Percentiles rank a stretch among this genome's conserved stretches.
Evolutionary conservation across 192 early-diverging fungal genomes (phyloP).

Genomic region (Coemansia sp.): DNA sequence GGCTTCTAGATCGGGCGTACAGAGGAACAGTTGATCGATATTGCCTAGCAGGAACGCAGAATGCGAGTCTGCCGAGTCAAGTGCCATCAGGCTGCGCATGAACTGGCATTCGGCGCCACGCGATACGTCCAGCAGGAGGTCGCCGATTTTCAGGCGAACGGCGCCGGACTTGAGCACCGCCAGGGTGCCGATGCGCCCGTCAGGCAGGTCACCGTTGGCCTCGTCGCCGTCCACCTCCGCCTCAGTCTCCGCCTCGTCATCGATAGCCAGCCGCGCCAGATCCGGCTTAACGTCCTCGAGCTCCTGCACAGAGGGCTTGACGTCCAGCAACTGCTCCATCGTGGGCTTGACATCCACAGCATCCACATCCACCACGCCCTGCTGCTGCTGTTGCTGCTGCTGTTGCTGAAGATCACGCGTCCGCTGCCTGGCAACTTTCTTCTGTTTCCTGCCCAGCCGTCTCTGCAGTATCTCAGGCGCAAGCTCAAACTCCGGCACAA

Average conservation of each 20-base stretch:
- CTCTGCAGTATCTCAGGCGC: conserved; percentile 20
- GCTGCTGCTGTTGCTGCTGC: conserved; percentile 19
- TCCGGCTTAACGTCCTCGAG: conserved; percentile 13
- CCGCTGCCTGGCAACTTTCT: conserved; percentile 5
- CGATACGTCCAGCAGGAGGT: conserved; percentile 41
- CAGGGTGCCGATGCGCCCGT: conserved; percentile 43
- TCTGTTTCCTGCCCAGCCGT: conserved; percentile 11
- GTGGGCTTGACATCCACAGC: conserved; percentile 10
- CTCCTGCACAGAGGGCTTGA: conserved; percentile 22
- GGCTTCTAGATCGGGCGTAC: conserved; percentile 45
- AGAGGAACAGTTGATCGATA: conserved; percentile 32
- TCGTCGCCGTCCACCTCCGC: conserved; percentile 16
- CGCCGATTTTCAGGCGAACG: conserved; percentile 35
- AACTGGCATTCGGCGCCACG: conserved; percentile 42
- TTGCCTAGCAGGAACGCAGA: conserved; percentile 40
- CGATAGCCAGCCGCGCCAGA: neutral
- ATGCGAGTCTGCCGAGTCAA: conserved; percentile 20
- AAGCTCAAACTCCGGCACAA: conserved; percentile 34
- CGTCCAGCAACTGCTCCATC: conserved; percentile 9
- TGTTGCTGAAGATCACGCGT: conserved; percentile 3
- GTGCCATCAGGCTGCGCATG: conserved; percentile 32
- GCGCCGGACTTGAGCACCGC: conserved; percentile 42
- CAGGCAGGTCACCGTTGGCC: conserved; percentile 7
- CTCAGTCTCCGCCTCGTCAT: conserved; percentile 7
- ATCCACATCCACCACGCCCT: conserved; percentile 27